Evolutionary conservation across 139 green algal genomes (phyloP).

Genomic region (Chlamydomonas incerta): DNA sequence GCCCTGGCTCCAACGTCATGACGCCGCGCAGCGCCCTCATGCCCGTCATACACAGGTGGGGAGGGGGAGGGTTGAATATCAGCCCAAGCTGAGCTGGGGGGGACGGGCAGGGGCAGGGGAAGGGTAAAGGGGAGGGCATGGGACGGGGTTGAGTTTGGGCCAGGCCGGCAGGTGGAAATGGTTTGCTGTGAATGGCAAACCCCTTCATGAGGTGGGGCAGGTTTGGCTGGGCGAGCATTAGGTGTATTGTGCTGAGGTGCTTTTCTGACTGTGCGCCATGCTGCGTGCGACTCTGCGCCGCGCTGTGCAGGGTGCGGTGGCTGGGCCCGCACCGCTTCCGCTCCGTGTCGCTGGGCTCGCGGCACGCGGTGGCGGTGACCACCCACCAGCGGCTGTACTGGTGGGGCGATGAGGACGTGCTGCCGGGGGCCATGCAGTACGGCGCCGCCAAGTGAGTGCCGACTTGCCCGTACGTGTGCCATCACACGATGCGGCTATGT

Average conservation of each 20-base stretch:
- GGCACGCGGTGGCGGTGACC: constrained; percentile 33
- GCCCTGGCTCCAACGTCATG: constrained; percentile 4
- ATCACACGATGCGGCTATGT: too few species aligned
- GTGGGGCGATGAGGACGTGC: constrained; percentile 33
- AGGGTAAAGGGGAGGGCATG: not conserved
- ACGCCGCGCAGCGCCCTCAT: constrained; percentile 19
- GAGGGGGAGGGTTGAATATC: not conserved
- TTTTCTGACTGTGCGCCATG: too few species aligned
- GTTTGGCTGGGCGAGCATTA: too few species aligned
- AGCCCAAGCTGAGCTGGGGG: too few species aligned
- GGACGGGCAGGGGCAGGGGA: not conserved
- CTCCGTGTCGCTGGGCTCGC: constrained; percentile 24
- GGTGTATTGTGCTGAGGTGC: too few species aligned
- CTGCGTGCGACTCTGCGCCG: too few species aligned
- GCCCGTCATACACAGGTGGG: constrained; percentile 38
- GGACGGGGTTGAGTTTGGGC: too few species aligned
- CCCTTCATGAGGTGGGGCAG: too few species aligned
- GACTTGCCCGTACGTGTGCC: too few species aligned
- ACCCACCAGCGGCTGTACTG: constrained; percentile 28
- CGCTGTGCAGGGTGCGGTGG: constrained; percentile 45
- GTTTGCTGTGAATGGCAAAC: too few species aligned
- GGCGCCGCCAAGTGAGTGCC: not conserved
- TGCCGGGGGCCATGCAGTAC: constrained; percentile 34
- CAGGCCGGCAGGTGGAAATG: too few species aligned
- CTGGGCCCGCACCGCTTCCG: constrained; percentile 38